Conservation (phyloP, 2,329 filamentous ascomycete genomes). For the Neofusicoccum cordaticola region DNA sequence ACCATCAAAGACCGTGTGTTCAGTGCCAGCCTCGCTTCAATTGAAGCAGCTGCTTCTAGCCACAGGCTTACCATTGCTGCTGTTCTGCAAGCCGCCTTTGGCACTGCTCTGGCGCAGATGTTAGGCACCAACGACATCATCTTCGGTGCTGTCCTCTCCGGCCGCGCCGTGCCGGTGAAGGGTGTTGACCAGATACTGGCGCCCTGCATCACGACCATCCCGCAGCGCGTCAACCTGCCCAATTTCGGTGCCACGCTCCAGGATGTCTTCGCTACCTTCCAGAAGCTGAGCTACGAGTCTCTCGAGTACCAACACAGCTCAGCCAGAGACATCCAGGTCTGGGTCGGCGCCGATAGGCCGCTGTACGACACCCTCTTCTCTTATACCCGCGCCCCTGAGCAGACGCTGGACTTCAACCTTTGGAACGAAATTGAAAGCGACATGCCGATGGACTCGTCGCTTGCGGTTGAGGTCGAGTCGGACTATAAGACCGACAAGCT, state of each 20-base stretch:
- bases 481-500: slow-evolving; percentile 24
- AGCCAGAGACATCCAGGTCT: slow-evolving; percentile 35
- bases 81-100: slow-evolving; percentile 34
- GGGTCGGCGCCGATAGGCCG: slow-evolving; percentile 31
- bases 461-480: slow-evolving; percentile 36
- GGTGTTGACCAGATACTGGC: slow-evolving; percentile 32
- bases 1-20: slow-evolving; percentile 13
- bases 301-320: slow-evolving; percentile 38
- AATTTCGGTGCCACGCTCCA: slow-evolving; percentile 22
- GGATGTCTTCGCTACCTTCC: slow-evolving; percentile 25
- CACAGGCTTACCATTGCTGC: slow-evolving; percentile 32
- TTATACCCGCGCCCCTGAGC: slow-evolving; percentile 24
- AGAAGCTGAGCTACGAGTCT: slow-evolving; percentile 26
- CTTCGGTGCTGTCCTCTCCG: slow-evolving; percentile 35
- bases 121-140: slow-evolving; percentile 29
- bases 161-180: slow-evolving; percentile 30
- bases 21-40: slow-evolving; percentile 23
- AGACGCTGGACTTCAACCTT: slow-evolving; percentile 20
- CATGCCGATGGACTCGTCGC: slow-evolving; percentile 36
- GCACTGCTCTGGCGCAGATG: slow-evolving; percentile 32
- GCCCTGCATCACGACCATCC: slow-evolving; percentile 39
- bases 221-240: slow-evolving; percentile 30
- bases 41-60: slow-evolving; percentile 27
- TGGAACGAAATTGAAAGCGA: slow-evolving; percentile 33
- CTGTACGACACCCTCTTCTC: slow-evolving; percentile 38